Evolutionary conservation across 257 asterid genomes (phyloP).

Genomic region (Solanum pimpinellifolium): DNA sequence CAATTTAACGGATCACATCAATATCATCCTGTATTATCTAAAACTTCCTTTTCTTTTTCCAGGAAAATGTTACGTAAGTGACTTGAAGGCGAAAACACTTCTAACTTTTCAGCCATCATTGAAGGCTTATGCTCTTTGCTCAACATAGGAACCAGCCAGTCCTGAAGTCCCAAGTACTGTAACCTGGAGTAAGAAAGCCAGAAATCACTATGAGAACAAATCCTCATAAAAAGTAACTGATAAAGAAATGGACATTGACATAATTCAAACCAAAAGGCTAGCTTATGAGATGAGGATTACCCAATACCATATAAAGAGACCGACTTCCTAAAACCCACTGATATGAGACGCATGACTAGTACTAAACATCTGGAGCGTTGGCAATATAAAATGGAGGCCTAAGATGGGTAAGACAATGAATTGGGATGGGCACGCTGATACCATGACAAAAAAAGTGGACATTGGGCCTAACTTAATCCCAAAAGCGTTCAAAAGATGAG

Average conservation of each 20-base stretch:
- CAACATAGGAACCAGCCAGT: slow-evolving; percentile 89
- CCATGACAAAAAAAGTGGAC: not conserved
- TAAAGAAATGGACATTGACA: not conserved
- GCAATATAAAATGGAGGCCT: not conserved
- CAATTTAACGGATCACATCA: not conserved
- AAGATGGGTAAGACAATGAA: not conserved
- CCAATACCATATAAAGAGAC: not conserved
- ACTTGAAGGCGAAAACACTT: not conserved
- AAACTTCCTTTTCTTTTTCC: not conserved
- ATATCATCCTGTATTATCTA: not conserved
- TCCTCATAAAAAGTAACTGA: not conserved
- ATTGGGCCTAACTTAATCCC: not conserved
- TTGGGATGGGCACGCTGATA: not conserved
- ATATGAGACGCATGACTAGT: not conserved
- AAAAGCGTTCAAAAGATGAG: not conserved
- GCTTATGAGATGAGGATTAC: not conserved
- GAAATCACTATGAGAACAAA: not conserved
- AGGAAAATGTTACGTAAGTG: not conserved
- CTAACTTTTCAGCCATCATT: not conserved
- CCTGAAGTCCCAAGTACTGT: slow-evolving; percentile 94
- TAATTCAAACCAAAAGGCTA: not conserved
- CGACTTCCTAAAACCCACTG: not conserved
- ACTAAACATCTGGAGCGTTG: not conserved
- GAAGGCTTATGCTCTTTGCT: slow-evolving; percentile 60
- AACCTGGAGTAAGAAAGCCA: slow-evolving; percentile 40